A percentile compares a stretch with the other conserved stretches of the same genome.
phyloP scores from a whole-genome alignment of 495 filamentous ascomycete genomes.

The Podospora pseudocomata region DNA sequence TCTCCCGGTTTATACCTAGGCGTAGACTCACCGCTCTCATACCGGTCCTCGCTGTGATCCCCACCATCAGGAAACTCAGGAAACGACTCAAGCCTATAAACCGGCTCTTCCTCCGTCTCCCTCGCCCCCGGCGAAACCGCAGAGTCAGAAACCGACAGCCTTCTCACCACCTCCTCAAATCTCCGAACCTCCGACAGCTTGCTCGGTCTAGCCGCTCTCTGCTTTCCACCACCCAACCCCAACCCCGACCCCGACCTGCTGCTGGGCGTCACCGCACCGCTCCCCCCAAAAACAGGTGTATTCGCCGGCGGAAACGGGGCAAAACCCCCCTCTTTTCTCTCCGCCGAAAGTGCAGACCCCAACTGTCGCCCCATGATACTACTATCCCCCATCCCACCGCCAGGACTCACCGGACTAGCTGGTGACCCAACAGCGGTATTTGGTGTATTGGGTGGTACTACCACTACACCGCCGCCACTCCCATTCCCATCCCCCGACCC shows the following conservation, averaged over 20 bases:
- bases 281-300: slow-evolving; percentile 8
- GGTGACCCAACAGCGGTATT: not conserved
- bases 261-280: not conserved
- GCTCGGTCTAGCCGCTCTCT: not conserved
- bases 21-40: not conserved
- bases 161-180: not conserved
- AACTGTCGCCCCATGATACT: too few species aligned
- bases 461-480: not conserved
- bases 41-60: not conserved
- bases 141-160: not conserved
- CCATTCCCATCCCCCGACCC: too few species aligned
- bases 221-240: not conserved
- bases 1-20: not conserved
- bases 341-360: too few species aligned
- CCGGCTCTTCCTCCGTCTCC: not conserved
- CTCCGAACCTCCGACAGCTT: slow-evolving; percentile 9
- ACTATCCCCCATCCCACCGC: not conserved
- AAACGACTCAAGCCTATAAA: slow-evolving; percentile 2
- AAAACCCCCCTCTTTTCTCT: not conserved
- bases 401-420: not conserved
- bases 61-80: not conserved
- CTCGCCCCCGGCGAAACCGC: not conserved
- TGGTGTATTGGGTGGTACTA: slow-evolving; percentile 10
- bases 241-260: not conserved
- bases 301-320: slow-evolving; percentile 17